Evolutionary conservation across 2,329 filamentous ascomycete genomes (phyloP).

Genomic region (Celoporthe dispersa): DNA sequence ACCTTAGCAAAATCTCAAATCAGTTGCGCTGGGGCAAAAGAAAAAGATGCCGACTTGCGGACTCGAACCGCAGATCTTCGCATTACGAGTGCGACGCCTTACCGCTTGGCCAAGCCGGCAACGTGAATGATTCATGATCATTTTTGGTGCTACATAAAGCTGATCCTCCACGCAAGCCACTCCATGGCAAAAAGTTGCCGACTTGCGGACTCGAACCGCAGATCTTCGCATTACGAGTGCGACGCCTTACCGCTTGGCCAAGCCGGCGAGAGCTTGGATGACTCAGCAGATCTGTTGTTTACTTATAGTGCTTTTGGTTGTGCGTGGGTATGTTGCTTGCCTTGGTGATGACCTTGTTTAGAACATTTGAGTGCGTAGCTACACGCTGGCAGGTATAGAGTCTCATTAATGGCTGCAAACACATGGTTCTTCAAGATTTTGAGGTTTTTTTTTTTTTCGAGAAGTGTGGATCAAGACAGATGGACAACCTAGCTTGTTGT

Average conservation of each 20-base stretch:
- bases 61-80: constrained; percentile 32
- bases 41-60: constrained; percentile 25
- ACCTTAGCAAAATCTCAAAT: background rate
- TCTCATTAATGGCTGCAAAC: background rate
- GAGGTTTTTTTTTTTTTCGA: no score
- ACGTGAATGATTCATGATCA: background rate
- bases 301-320: background rate
- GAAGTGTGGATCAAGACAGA: no score
- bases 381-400: background rate
- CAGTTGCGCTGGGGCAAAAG: background rate
- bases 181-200: constrained; percentile 9
- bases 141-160: background rate
- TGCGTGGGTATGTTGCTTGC: background rate
- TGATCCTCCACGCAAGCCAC: fast-evolving
- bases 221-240: constrained; percentile 31
- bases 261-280: constrained; percentile 19
- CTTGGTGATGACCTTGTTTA: background rate
- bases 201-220: constrained; percentile 30
- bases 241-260: constrained; percentile 30
- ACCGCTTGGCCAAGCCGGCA: constrained; percentile 30
- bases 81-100: constrained; percentile 30
- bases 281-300: background rate
- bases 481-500: no score
- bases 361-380: background rate
- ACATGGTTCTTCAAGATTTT: background rate